Evolutionary conservation across 139 green algal species (phyloP).

Genomic region (Pedinophyceae sp.): DNA sequence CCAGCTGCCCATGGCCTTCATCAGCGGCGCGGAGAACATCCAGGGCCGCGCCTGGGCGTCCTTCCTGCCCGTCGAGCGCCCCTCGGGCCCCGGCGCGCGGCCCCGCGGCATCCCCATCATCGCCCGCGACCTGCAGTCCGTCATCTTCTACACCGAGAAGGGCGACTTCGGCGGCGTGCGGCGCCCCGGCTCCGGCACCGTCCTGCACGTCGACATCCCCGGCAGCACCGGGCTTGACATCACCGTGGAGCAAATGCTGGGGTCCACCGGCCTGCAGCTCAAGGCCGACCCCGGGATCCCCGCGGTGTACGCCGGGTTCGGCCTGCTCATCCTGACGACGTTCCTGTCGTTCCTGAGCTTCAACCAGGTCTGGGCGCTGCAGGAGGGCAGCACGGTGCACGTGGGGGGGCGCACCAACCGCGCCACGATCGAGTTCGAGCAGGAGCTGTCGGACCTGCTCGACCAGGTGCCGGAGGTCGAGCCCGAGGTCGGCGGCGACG

Average conservation of each 20-base stretch:
- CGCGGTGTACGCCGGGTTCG: conserved; percentile 79
- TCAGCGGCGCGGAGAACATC: conserved; percentile 26
- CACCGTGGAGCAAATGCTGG: conserved; percentile 54
- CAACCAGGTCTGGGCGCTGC: conserved; percentile 65
- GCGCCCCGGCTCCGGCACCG: conserved; percentile 58
- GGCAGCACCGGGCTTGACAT: conserved; percentile 58
- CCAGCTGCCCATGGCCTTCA: conserved; percentile 64
- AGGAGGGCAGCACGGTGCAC: conserved; percentile 49
- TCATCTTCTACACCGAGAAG: conserved; percentile 71
- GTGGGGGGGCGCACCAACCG: conserved; percentile 73
- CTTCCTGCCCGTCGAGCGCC: conserved; percentile 13
- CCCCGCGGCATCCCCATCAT: conserved; percentile 43
- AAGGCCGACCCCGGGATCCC: conserved; percentile 92
- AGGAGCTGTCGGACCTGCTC: conserved; percentile 60
- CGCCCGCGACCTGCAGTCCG: conserved; percentile 71
- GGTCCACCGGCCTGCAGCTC: conserved; percentile 68
- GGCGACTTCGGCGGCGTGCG: conserved; percentile 89
- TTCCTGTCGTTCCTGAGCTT: conserved; percentile 83
- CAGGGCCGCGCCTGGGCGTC: conserved; percentile 14
- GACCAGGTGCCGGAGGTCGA: conserved; percentile 56
- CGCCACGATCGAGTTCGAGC: conserved; percentile 50
- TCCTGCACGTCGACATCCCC: conserved; percentile 37
- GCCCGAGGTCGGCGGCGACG: no score
- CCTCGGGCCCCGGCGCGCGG: neutral
- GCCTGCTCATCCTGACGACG: conserved; percentile 81